These are phyloP conservation scores for Moesziomyces sp. DNA, from an alignment of 1,284 basidiomycete species.

Conservation along the genomic window DNA sequence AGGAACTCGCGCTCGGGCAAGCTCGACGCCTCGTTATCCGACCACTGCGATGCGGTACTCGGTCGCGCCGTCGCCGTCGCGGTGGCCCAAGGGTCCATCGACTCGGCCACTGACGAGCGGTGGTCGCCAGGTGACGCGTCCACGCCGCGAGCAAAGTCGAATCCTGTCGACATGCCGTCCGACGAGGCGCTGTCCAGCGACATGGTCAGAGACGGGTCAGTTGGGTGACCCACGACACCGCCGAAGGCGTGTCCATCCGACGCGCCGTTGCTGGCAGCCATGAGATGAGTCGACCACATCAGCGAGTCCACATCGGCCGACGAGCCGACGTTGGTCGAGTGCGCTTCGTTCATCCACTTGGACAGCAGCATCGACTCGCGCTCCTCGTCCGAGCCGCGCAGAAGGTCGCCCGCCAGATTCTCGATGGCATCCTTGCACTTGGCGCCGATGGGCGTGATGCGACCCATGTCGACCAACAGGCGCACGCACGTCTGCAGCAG, in stretches of 20 bases:
- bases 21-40: conserved; percentile 33
- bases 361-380: conserved; percentile 27
- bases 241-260: conserved; percentile 20
- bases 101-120: conserved; percentile 38
- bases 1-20: conserved; percentile 36
- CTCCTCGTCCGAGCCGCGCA: conserved; percentile 19
- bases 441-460: conserved; percentile 41
- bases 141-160: conserved; percentile 43
- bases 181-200: conserved; percentile 44
- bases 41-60: conserved; percentile 39
- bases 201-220: conserved; percentile 45
- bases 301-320: conserved; percentile 26
- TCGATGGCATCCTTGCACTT: conserved; percentile 52
- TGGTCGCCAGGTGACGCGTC: conserved; percentile 32
- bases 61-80: conserved; percentile 24
- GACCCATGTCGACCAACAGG: conserved; percentile 46
- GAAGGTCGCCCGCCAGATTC: conserved; percentile 28
- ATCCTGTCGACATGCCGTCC: conserved; percentile 45
- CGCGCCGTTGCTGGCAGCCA: conserved; percentile 11
- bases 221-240: conserved; percentile 19
- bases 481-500: conserved; percentile 37
- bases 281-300: conserved; percentile 45
- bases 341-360: conserved; percentile 33
- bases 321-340: conserved; percentile 7
- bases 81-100: conserved; percentile 39